Conservation (phyloP, 768 basidiomycete genomes). For the Guyanaporus albipodus region DNA sequence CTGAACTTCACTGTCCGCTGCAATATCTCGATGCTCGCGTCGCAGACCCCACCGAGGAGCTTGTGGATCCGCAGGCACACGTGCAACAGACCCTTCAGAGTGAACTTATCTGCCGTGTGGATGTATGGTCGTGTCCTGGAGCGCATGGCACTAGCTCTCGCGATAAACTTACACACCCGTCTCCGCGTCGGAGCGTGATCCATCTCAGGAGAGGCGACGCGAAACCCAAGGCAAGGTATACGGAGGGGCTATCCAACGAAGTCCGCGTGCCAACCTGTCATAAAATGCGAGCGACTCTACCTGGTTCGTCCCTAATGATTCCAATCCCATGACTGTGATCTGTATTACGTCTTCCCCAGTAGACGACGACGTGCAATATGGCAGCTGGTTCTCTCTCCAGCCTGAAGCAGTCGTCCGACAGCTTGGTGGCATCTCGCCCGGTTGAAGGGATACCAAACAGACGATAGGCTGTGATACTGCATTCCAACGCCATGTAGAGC, state of each 20-base stretch:
- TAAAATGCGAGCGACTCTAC: not conserved
- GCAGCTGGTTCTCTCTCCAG: not conserved
- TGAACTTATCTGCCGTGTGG: not conserved
- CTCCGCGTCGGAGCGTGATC: not conserved
- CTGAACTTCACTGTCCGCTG: not conserved
- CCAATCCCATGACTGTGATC: not conserved
- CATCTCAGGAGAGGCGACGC: not conserved
- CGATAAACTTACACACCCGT: not conserved
- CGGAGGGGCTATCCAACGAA: constrained; percentile 1
- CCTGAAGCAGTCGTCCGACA: constrained; percentile 2
- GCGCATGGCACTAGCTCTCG: not conserved
- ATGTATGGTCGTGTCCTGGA: not conserved
- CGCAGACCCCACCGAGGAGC: not conserved
- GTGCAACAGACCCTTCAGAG: not conserved
- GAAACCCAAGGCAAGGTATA: constrained; percentile 3
- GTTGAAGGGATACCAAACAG: constrained; percentile 5
- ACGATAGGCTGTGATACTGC: constrained; percentile 1
- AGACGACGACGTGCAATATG: not conserved
- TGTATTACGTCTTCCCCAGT: not conserved
- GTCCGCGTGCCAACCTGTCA: not conserved
- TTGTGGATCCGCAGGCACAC: constrained; percentile 10
- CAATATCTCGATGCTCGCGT: not conserved
- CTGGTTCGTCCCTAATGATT: not conserved
- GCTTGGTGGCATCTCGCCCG: constrained; percentile 4
- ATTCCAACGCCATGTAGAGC: constrained; percentile 8